Evolutionary conservation across 768 basidiomycete species (phyloP), one percentile per base, ranked within the genome.

Genomic region (Thelephora aurantiotincta): DNA sequence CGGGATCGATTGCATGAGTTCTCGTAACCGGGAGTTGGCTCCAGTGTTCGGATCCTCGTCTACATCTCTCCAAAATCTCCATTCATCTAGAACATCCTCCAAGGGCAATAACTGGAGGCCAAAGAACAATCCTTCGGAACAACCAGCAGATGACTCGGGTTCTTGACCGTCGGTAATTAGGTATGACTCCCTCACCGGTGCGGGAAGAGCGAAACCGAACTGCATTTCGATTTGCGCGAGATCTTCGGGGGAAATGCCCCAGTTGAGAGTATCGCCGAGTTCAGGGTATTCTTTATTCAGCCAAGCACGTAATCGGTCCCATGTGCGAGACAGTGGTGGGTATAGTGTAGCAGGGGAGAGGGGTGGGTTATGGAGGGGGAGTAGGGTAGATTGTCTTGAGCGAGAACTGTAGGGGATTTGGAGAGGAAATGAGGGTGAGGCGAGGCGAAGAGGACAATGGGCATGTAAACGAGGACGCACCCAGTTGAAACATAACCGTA

Each of bases 51-150:
- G 87, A 56, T 96, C 94, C 6, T 80, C 72, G 57, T 97, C 93
- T 33, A 97, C 88, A 57, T 86, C 82, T 52, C 94, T 70, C 94
- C 96, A 98, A 60, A 96, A 97, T 33, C 74, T 70, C 92, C 94
- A 99, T 65, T 99, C 96, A 49, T 91, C 82, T 38, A 92, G 69
- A 22, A 96, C 90, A 55, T 90, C 84, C 58, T 99, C 96, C 41
- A 98, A 71, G 11, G 91, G 88, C 16, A 99, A 68, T 34, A 96
- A 72, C n/a, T 81, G 83, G 16, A 99, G 66, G n/a, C 96, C 96
- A 58, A 91, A 97, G 64, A 99, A 90, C 26, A 99, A 71, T 33
- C 96, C 96, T 49, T 89, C 85, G 7, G 86, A 74, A 57, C 87
- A 91, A 11, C 85, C 87, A 36, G 85, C 87, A 23, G 87, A 70